A percentile compares a stretch with the other conserved stretches of the same genome.
Conservation (phyloP, 2,329 filamentous ascomycete species). For the Grosmannia clavigera region DNA sequence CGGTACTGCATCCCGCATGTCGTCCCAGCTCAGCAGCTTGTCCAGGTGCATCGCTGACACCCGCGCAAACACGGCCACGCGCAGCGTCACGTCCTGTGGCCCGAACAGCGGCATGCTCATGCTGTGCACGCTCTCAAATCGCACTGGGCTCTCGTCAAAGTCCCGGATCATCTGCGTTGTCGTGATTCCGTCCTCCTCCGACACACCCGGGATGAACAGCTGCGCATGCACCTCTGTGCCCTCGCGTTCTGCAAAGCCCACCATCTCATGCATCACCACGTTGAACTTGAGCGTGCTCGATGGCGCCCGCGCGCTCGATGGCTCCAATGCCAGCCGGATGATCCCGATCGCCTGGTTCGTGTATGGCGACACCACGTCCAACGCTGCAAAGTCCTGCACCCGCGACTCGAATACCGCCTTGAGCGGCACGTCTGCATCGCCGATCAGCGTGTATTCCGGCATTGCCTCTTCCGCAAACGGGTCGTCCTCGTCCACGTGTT, state of each 20-base stretch:
- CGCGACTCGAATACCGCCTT: slow-evolving; percentile 87
- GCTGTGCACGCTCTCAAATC: slow-evolving; percentile 95
- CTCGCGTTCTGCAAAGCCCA: slow-evolving; percentile 90
- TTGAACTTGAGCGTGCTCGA: slow-evolving; percentile 94
- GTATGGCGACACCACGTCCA: slow-evolving; percentile 86
- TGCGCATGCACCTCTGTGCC: slow-evolving; percentile 93
- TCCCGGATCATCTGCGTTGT: slow-evolving; percentile 90
- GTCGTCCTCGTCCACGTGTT: slow-evolving; percentile 58
- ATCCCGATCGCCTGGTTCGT: slow-evolving; percentile 86
- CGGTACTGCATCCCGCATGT: slow-evolving; percentile 73
- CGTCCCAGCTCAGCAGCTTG: slow-evolving; percentile 96
- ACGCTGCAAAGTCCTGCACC: slow-evolving; percentile 73
- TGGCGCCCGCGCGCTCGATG: slow-evolving; percentile 83
- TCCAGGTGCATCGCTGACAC: slow-evolving; percentile 91
- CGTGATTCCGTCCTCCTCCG: slow-evolving; percentile 81
- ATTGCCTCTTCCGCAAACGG: slow-evolving; percentile 86
- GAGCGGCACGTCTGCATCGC: slow-evolving; percentile 85
- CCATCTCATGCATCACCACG: slow-evolving; percentile 92
- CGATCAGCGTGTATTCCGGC: slow-evolving; percentile 83
- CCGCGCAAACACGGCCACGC: slow-evolving; percentile 83
- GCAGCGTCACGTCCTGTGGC: slow-evolving; percentile 59
- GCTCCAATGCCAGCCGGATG: slow-evolving; percentile 80
- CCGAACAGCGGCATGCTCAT: slow-evolving; percentile 84
- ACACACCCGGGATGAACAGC: slow-evolving; percentile 86
- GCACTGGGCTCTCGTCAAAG: slow-evolving; percentile 84